Conservation (phyloP, 1,284 basidiomycete species). For the Schizopora paradoxa region DNA sequence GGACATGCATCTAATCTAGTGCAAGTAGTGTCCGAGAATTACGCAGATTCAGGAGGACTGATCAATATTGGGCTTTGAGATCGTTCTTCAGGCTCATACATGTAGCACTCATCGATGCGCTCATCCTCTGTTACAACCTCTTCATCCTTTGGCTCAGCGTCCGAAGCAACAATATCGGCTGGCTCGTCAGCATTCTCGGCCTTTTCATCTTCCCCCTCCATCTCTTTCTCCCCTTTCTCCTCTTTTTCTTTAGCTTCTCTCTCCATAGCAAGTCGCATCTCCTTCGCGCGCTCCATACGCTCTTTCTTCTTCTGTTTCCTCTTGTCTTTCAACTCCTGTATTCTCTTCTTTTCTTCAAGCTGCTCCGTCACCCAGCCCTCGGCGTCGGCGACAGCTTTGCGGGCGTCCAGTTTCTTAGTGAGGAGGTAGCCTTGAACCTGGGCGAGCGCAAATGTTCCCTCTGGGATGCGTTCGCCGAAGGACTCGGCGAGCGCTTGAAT, state of each 20-base stretch:
- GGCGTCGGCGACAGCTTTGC: slow-evolving; percentile 2
- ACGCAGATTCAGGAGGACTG: no score
- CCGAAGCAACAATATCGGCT: no score
- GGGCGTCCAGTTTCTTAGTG: slow-evolving; percentile 11
- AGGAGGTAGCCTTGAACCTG: slow-evolving; percentile 13
- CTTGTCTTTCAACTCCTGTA: no score
- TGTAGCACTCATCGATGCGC: no score
- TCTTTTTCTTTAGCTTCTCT: slow-evolving; percentile 14
- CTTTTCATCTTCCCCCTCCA: not conserved
- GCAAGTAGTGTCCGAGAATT: no score
- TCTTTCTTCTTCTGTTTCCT: slow-evolving; percentile 11
- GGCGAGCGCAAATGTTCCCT: slow-evolving; percentile 12
- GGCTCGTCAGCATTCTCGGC: not conserved
- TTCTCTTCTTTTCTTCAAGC: slow-evolving; percentile 2
- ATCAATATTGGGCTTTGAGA: no score
- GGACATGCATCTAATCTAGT: no score
- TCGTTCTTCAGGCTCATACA: no score
- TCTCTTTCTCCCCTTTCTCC: not conserved
- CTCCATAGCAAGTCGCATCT: no score
- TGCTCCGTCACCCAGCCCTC: slow-evolving; percentile 9
- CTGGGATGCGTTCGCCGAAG: slow-evolving; percentile 10
- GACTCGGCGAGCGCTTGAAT: slow-evolving; percentile 5
- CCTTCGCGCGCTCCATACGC: no score
- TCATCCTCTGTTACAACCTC: no score
- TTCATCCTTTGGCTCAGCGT: no score